Conservation (phyloP, 2,329 filamentous ascomycete genomes). For the Acarospora socialis region DNA sequence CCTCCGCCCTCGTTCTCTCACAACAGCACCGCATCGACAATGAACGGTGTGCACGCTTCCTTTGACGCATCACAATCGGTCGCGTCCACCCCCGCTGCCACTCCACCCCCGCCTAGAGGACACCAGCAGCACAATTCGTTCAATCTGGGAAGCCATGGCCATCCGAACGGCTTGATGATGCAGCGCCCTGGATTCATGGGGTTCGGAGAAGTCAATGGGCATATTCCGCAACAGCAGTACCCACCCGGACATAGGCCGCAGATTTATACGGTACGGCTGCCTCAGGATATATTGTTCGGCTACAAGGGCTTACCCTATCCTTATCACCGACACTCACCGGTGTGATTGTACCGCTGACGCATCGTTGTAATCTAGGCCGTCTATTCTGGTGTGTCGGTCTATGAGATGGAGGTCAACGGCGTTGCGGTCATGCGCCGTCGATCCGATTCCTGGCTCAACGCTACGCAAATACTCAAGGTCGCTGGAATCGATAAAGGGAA, state of each 20-base stretch:
- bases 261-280: conserved; percentile 31
- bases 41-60: conserved; percentile 24
- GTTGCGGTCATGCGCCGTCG: conserved; percentile 92
- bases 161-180: conserved; percentile 18
- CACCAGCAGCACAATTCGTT: conserved; percentile 30
- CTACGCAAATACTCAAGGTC: conserved; percentile 95
- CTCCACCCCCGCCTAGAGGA: conserved; percentile 26
- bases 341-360: too few species aligned
- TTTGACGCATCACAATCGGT: conserved; percentile 32
- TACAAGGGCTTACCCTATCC: not conserved
- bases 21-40: conserved; percentile 23
- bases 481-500: conserved; percentile 96
- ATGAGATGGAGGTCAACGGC: conserved; percentile 94
- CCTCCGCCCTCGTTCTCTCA: conserved; percentile 27
- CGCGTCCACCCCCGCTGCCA: conserved; percentile 30
- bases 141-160: conserved; percentile 24
- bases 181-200: conserved; percentile 23
- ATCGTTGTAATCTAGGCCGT: conserved; percentile 57
- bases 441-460: conserved; percentile 92
- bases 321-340: too few species aligned
- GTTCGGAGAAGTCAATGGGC: conserved; percentile 29
- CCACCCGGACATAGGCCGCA: conserved; percentile 29
- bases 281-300: not conserved
- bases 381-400: conserved; percentile 90
- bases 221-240: conserved; percentile 23